phyloP scores from a whole-genome alignment of 176 grass and related monocot genomes.

The Canna indica region DNA sequence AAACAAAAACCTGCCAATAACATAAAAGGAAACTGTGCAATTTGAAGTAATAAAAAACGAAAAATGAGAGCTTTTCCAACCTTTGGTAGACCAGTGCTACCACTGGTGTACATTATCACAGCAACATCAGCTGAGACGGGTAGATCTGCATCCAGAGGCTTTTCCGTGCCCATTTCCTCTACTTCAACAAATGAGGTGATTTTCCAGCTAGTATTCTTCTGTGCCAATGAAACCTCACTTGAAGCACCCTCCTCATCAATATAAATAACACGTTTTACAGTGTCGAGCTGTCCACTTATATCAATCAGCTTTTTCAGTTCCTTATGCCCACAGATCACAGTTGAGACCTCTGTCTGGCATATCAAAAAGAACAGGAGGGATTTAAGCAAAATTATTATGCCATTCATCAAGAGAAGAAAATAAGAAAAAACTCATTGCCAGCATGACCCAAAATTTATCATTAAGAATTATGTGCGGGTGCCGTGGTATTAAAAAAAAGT shows the following conservation, averaged over 20 bases:
- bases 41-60: slow-evolving; percentile 3
- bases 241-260: slow-evolving; percentile 78
- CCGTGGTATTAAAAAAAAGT: neutral
- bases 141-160: slow-evolving; percentile 38
- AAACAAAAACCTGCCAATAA: too few species aligned
- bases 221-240: slow-evolving; percentile 31
- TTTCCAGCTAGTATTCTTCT: slow-evolving; percentile 39
- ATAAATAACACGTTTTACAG: slow-evolving; percentile 61
- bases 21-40: slow-evolving; percentile 5
- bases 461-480: neutral
- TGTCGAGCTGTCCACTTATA: slow-evolving; percentile 49
- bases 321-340: slow-evolving; percentile 75
- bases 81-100: slow-evolving; percentile 89
- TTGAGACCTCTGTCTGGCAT: slow-evolving; percentile 65
- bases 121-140: slow-evolving; percentile 62
- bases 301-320: slow-evolving; percentile 77
- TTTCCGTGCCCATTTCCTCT: slow-evolving; percentile 52
- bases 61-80: slow-evolving; percentile 21
- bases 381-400: neutral
- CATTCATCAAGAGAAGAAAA: neutral
- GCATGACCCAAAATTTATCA: neutral
- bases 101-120: slow-evolving; percentile 90
- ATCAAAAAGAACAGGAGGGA: slow-evolving; percentile 8
- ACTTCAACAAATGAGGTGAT: slow-evolving; percentile 50
- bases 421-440: neutral